These are phyloP conservation scores for Anisodus tanguticus DNA, from an alignment of 257 asterid genomes.

Conservation along the genomic window DNA sequence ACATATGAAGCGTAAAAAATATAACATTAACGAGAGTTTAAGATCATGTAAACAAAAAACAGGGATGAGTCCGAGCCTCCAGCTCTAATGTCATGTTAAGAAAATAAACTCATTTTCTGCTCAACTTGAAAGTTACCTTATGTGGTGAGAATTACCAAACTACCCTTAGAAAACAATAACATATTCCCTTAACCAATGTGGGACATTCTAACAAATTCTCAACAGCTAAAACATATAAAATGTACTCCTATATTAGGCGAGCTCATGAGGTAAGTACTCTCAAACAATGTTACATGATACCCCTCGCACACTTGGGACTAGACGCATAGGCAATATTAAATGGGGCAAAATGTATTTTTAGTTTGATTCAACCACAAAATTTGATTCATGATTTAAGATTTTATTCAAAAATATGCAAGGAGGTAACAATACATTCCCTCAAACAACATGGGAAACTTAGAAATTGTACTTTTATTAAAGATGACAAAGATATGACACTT, in stretches of 20 bases:
- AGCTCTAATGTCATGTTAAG: not conserved
- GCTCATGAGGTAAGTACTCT: not conserved
- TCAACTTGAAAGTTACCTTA: not conserved
- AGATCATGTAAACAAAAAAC: not conserved
- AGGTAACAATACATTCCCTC: not conserved
- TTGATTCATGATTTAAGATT: not conserved
- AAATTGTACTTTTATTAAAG: not conserved
- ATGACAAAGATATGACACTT: not conserved
- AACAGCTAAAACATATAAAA: not conserved
- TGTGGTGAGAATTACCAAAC: too few relatives aligned
- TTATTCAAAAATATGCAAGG: not conserved
- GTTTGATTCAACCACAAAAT: not conserved
- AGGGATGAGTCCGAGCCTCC: not conserved
- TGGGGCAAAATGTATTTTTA: not conserved
- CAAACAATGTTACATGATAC: not conserved
- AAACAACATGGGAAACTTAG: not conserved
- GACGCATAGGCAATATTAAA: not conserved
- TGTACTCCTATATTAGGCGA: not conserved
- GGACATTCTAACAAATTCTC: not conserved
- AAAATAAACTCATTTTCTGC: not conserved
- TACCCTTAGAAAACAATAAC: not conserved
- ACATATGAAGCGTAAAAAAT: not conserved
- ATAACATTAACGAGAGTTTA: not conserved
- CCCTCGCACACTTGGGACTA: not conserved
- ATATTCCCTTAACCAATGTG: not conserved